phyloP scores from a whole-genome alignment of 140 eudicot species.

The Bidens hawaiensis region DNA sequence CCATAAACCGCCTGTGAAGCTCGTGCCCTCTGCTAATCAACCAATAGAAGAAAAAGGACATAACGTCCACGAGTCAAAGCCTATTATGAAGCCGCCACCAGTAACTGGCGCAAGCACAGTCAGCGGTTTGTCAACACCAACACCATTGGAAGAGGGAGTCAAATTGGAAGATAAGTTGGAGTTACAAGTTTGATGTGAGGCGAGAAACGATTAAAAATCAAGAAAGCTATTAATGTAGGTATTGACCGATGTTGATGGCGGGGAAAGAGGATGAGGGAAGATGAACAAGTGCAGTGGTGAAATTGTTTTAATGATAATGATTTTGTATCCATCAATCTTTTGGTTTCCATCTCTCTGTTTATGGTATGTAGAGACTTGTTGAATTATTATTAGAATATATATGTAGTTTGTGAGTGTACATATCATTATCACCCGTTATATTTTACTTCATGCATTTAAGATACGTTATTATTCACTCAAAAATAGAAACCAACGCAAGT shows the following conservation, averaged over 20 bases:
- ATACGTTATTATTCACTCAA: no score
- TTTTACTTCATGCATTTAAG: no score
- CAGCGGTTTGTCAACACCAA: not conserved
- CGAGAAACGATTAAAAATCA: not conserved
- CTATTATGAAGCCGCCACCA: not conserved
- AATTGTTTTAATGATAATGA: constrained; percentile 1
- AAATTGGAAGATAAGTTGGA: constrained; percentile 32
- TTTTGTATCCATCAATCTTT: no score
- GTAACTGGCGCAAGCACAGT: not conserved
- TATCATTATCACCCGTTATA: no score
- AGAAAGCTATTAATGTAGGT: constrained; percentile 14
- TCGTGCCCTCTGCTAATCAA: not conserved
- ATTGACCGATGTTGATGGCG: constrained; percentile 7
- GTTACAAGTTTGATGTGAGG: constrained; percentile 26
- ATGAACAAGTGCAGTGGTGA: not conserved
- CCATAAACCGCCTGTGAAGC: constrained; percentile 18
- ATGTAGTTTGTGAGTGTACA: no score
- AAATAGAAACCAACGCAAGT: no score
- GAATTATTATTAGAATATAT: no score
- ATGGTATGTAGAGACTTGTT: no score
- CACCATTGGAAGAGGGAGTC: constrained; percentile 37
- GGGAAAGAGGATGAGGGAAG: constrained; percentile 31
- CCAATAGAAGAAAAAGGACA: constrained; percentile 24
- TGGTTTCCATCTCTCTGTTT: no score
- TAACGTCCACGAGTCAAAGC: constrained; percentile 14